These are phyloP conservation scores for Beauveria varroae DNA, from an alignment of 2,329 filamentous ascomycete species.

Conservation along the genomic window DNA sequence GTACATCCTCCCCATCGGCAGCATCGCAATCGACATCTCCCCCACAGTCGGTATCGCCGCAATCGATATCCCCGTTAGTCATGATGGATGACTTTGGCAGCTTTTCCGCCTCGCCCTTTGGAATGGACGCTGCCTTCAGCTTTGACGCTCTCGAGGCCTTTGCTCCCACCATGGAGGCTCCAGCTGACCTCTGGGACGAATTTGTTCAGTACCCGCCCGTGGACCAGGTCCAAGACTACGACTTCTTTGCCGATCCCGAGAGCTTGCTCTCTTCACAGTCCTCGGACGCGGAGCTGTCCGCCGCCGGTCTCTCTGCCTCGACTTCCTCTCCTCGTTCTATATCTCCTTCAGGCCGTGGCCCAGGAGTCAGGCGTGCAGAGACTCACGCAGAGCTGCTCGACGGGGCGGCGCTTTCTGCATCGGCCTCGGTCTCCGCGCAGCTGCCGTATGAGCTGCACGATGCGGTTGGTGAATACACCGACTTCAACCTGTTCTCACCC, in stretches of 20 bases:
- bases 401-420: not conserved
- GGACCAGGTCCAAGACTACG: constrained; percentile 31
- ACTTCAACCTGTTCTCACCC: constrained; percentile 51
- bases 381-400: constrained; percentile 7
- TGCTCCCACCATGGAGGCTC: constrained; percentile 11
- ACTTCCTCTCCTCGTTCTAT: not conserved
- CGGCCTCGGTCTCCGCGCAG: constrained; percentile 10
- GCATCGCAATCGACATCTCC: constrained; percentile 14
- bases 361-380: constrained; percentile 7
- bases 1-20: constrained; percentile 8
- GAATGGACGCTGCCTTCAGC: constrained; percentile 14
- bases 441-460: constrained; percentile 33
- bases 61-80: constrained; percentile 2
- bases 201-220: constrained; percentile 36
- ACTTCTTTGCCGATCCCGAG: constrained; percentile 38
- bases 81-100: not conserved
- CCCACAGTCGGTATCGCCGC: not conserved
- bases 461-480: constrained; percentile 34
- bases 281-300: constrained; percentile 15
- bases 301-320: constrained; percentile 19
- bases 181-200: constrained; percentile 34
- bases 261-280: constrained; percentile 34
- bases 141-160: constrained; percentile 12
- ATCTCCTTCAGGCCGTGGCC: constrained; percentile 10
- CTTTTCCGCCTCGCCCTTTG: constrained; percentile 12